Conservation (phyloP, 2,329 filamentous ascomycete genomes). For the Clonostachys rhizophaga region DNA sequence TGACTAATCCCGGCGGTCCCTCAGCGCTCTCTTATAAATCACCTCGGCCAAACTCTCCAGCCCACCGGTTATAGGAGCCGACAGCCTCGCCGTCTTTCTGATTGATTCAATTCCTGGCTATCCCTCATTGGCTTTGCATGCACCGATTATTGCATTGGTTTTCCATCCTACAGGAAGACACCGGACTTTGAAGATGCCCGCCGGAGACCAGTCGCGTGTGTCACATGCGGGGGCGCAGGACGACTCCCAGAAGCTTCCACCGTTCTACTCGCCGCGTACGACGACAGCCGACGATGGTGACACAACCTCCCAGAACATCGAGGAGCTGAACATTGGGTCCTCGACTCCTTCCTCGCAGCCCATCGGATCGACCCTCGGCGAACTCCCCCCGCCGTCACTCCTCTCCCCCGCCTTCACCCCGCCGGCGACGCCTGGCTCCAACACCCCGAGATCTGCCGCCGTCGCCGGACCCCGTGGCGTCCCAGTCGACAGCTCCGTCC, state of each 20-base stretch:
- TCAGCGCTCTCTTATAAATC: too few relatives aligned
- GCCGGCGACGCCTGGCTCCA: slow-evolving; percentile 56
- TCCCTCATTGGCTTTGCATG: not conserved
- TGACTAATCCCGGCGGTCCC: too few relatives aligned
- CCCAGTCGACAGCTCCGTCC: slow-evolving; percentile 55
- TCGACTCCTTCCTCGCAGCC: slow-evolving; percentile 8
- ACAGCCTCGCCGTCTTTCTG: not conserved
- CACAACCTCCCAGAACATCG: not conserved
- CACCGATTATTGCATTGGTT: not conserved
- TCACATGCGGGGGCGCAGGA: not conserved
- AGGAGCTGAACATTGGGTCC: slow-evolving; percentile 4
- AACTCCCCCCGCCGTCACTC: slow-evolving; percentile 57
- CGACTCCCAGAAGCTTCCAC: slow-evolving; percentile 17
- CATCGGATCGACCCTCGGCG: slow-evolving; percentile 7
- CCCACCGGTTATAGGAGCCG: too few relatives aligned
- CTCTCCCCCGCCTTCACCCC: slow-evolving; percentile 85
- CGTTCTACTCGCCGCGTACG: slow-evolving; percentile 29
- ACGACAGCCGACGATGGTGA: slow-evolving; percentile 4
- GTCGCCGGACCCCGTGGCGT: slow-evolving; percentile 41
- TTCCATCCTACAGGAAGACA: not conserved
- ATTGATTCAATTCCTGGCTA: not conserved
- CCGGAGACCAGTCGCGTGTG: not conserved
- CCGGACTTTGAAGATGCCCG: slow-evolving; percentile 2
- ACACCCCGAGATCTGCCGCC: slow-evolving; percentile 34
- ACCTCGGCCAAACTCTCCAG: too few relatives aligned